These are phyloP conservation scores for Boletus insuetus DNA, from an alignment of 768 basidiomycete species.

Conservation along the genomic window DNA sequence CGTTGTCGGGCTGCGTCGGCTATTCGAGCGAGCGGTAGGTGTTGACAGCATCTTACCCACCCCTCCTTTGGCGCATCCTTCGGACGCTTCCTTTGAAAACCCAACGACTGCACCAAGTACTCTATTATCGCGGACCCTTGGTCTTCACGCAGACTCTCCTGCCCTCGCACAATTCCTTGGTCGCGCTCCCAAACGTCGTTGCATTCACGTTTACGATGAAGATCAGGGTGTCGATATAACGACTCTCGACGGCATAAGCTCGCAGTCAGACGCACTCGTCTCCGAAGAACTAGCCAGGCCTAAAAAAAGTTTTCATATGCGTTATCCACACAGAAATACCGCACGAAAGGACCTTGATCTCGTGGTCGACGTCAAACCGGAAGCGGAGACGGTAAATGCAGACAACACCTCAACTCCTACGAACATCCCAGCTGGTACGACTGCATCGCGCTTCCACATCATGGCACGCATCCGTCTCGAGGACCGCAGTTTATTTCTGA, in stretches of 20 bases:
- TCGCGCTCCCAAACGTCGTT: slow-evolving; percentile 39
- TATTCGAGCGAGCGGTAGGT: slow-evolving; percentile 53
- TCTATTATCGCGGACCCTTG: slow-evolving; percentile 46
- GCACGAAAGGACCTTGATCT: slow-evolving; percentile 40
- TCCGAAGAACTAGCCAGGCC: not conserved
- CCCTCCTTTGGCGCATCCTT: not conserved
- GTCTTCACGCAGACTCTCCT: slow-evolving; percentile 50
- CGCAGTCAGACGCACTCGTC: not conserved
- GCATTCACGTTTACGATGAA: slow-evolving; percentile 37
- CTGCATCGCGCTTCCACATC: slow-evolving; percentile 45
- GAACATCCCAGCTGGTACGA: slow-evolving; percentile 14
- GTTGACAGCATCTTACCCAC: slow-evolving; percentile 23
- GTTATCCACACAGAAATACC: slow-evolving; percentile 39
- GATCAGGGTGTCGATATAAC: slow-evolving; percentile 35
- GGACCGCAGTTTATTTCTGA: slow-evolving; percentile 46
- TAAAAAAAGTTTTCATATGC: slow-evolving; percentile 34
- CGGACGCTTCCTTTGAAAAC: slow-evolving; percentile 5
- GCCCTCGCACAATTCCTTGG: slow-evolving; percentile 52
- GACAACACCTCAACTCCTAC: not conserved
- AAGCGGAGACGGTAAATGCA: not conserved
- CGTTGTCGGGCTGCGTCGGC: slow-evolving; percentile 43
- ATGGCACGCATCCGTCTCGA: slow-evolving; percentile 40
- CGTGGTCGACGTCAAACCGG: slow-evolving; percentile 8
- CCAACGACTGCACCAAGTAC: slow-evolving; percentile 28
- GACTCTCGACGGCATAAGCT: slow-evolving; percentile 5